Conservation (phyloP, 148 eudicot species). For the Arbutus unedo region DNA sequence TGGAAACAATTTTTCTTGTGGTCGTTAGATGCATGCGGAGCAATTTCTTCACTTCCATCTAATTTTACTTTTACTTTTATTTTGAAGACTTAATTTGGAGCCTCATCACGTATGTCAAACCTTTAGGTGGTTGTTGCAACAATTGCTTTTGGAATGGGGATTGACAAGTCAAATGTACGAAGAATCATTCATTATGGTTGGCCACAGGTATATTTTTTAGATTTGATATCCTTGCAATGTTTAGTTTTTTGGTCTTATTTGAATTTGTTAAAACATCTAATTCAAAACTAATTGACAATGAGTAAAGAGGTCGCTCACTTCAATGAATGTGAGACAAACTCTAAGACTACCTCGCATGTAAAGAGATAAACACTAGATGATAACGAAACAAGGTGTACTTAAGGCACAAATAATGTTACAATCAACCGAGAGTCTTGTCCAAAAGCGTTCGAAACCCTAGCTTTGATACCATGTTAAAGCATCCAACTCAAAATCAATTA, state of each 20-base stretch:
- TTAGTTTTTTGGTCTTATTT: background rate
- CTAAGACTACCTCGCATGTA: too few relatives aligned
- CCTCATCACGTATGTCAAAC: background rate
- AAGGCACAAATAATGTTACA: too few relatives aligned
- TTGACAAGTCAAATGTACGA: slow-evolving; percentile 79
- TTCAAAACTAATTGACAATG: too few relatives aligned
- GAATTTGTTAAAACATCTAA: background rate
- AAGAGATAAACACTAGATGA: too few relatives aligned
- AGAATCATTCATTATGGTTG: slow-evolving; percentile 91
- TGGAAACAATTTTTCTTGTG: background rate
- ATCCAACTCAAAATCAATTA: too few relatives aligned
- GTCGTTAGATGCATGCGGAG: background rate
- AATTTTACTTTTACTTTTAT: background rate
- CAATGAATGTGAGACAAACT: too few relatives aligned
- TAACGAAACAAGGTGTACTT: too few relatives aligned
- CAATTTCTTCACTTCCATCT: background rate
- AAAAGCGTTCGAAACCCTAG: too few relatives aligned
- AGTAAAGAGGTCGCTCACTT: too few relatives aligned
- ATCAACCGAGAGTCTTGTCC: too few relatives aligned
- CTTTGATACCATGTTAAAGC: too few relatives aligned
- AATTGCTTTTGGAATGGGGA: slow-evolving; percentile 95
- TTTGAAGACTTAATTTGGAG: background rate
- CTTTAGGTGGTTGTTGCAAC: slow-evolving; percentile 79
- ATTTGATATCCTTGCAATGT: slow-evolving; percentile 1
- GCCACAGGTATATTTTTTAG: slow-evolving; percentile 53